These are phyloP conservation scores for Cucurbita pepo DNA, from an alignment of 306 rosid genomes.

Conservation along the genomic window DNA sequence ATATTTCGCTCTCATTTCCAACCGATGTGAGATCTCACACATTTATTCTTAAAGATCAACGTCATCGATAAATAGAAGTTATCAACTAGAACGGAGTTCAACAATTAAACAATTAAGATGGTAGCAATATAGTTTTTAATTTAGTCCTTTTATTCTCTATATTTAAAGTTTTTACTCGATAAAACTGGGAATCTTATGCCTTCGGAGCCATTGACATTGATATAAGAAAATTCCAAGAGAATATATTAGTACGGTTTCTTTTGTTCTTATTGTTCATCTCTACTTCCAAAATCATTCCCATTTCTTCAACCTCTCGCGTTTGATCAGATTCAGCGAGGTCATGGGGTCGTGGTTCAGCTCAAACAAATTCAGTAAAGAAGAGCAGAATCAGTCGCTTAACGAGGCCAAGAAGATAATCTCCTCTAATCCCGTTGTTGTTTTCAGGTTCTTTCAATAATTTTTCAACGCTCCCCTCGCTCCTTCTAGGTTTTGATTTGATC, in stretches of 20 bases:
- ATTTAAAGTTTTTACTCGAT: too few relatives aligned
- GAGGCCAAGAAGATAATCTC: slow-evolving; percentile 25
- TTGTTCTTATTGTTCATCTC: not conserved
- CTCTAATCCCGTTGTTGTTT: slow-evolving; percentile 26
- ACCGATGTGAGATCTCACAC: too few relatives aligned
- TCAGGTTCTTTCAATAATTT: slow-evolving; percentile 18
- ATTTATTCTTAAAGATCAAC: too few relatives aligned
- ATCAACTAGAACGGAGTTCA: too few relatives aligned
- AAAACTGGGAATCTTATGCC: not conserved
- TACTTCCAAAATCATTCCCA: not conserved
- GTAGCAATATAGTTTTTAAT: too few relatives aligned
- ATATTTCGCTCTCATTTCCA: too few relatives aligned
- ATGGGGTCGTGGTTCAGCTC: slow-evolving; percentile 29
- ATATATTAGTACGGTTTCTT: not conserved
- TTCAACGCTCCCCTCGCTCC: too few relatives aligned
- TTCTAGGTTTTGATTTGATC: not conserved
- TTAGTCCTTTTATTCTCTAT: too few relatives aligned
- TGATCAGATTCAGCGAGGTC: not conserved
- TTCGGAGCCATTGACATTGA: not conserved
- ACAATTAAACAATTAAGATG: too few relatives aligned
- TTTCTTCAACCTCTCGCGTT: too few relatives aligned
- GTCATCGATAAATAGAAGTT: too few relatives aligned
- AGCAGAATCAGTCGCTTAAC: slow-evolving; percentile 22
- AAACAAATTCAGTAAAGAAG: slow-evolving; percentile 9
- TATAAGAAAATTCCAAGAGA: too few relatives aligned